Evolutionary conservation across 257 asterid species (phyloP), one percentile per base, ranked within the genome.

Genomic region (Voacanga thouarsii): DNA sequence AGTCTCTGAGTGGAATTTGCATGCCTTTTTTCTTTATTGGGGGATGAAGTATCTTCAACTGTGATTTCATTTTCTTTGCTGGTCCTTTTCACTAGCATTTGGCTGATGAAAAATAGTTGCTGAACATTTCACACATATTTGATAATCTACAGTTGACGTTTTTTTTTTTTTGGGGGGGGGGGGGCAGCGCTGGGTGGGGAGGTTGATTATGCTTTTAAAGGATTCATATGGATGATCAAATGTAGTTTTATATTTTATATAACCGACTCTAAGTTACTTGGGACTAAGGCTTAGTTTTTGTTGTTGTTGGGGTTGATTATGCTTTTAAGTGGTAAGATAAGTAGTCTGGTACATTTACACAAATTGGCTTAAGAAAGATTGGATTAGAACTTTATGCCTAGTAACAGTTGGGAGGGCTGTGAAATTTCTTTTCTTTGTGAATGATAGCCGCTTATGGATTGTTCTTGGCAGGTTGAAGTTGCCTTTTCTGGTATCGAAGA

Each of bases 381-480:
- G 68, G 1, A n/a, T 60, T 60, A 39, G 19, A 26, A 10, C 26
- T 0, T 28, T 43, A 63, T 14, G 15, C 18, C 16, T 14, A 28
- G 19, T 63, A 63, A 28, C 43, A 63, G 1, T 23, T 57, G 4
- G 24, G 12, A 55, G 33, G 67, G 39, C 18, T 2, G 12, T 26
- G 39, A 9, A n/a, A 10, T 28, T 55, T 55, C 24, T 37, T 64
- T 77, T 23, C 19, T 41, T 51, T n/a, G 55, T 33, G 76, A 63
- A 72, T 28, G 12, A 33, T 11, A 51, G n/a, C 75, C 37, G 11
- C 77, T 59, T 49, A 49, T 61, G 60, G 60, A 70, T 75, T 44
- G 59, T 53, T 78, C n/a, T 53, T 84, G 81, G 76, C 91, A 94
- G 99, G 97, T 96, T 80, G 99, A 93, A 85, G 99, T 96, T 86